Evolutionary conservation across 2,329 filamentous ascomycete species (phyloP), one percentile per base, ranked within the genome.

Genomic region (Fusarium clavum): DNA sequence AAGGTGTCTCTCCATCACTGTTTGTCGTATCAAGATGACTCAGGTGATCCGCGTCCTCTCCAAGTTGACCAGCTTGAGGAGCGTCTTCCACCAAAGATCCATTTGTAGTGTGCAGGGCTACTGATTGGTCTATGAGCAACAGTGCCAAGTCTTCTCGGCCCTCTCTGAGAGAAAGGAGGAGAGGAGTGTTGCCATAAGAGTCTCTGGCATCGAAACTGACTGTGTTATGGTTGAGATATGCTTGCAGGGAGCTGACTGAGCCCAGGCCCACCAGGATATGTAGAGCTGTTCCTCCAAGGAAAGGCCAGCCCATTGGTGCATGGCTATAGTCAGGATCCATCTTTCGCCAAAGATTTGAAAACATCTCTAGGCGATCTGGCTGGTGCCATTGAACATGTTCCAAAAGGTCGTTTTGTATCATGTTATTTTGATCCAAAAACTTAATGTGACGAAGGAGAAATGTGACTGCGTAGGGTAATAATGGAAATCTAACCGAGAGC

Each of bases 241-340:
- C 3, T 0, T 24, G 8, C 5, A 61, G 1, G 4, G 32, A 5
- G 5, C 18, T 34, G 2, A 12, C 0, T 0, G 52, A 58, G 0
- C n/a, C 34, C 1, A 58, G 24, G 0, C 20, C 53, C 22, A 61
- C 3, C 0, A 4, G 10, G 0, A 24, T 4, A 9, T 61, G 34
- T 1, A 32, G 4, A 6, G 16, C 3, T 0, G 44, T 24, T 16
- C 27, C 22, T 0, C 2, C 22, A 0, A 2, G 4, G 0, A 61
- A 61, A 2, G 44, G 53, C 58, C 44, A 61, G 0, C 44, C 58
- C 1, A 14, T 29, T 2, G 53, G 53, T 0, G 25, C 32, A 20
- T 58, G 34, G 2, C 10, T 48, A 1, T 6, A 1, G 0, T 49
- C 34, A 5, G 58, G 58, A 3, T 61, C 58, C 34, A 61, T 58